Evolutionary conservation across 352 stramenopile species (phyloP), one percentile per base, ranked within the genome.

Genomic region (Phytophthora rubi): DNA sequence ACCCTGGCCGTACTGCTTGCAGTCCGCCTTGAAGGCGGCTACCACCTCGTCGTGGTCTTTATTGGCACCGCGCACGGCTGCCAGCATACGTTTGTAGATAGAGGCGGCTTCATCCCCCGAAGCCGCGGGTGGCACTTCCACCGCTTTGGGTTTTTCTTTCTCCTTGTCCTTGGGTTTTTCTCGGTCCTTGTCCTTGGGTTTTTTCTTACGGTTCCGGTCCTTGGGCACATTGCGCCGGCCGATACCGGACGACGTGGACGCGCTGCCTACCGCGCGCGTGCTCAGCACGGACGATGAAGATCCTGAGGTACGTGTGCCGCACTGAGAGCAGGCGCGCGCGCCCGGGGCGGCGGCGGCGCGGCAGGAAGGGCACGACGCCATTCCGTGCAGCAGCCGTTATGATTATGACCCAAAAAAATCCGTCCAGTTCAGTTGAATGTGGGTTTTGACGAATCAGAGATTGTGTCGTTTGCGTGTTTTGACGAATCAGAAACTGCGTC

Each of bases 1-100:
- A 13, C 82, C 86, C 56, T 89, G 81, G 13, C 88, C 88, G 59
- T 85, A 95, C 30, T 73, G 73, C 70, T 93, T 93, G 71, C 88
- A 95, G 74, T 94, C 88, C 13, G 73, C 60, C 74, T 94, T 94
- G 71, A 95, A 95, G 18, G 81, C 85, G 2, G 73, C 61, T 3
- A 92, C 79, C 5, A 89, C 81, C 51, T 93, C 85, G 61, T 94
- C 76, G 56, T 92, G 88, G 68, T 88, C 79, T 30, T 71, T 78
- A 68, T 95, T 92, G 23, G 86, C 85, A 32, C 85, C 86, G 45
- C 85, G 83, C 53, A 95, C 88, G 4, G 85, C 85, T 33, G 86
- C 86, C 21, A 95, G 71, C 79, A 95, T 89, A 30, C 83, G 75
- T 67, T 90, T 93, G 78, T 95, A 95, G 57, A 95, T 93, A 15